Base-by-base conservation (phyloP, 768 basidiomycete species). In the Termitomyces sp. region DNA sequence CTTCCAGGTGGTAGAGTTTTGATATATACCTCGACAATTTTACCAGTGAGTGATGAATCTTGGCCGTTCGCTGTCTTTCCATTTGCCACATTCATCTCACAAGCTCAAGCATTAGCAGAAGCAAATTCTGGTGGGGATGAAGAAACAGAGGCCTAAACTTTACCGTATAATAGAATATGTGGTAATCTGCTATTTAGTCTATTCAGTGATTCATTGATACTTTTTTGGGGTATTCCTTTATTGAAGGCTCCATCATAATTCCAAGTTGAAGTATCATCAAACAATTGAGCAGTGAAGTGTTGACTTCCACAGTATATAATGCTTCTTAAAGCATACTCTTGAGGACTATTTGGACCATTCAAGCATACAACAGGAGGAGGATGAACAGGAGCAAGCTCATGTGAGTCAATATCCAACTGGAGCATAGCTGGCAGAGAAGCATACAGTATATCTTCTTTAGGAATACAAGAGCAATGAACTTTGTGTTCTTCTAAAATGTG, bases 21-120 rank as follows among this genome's bases (percentile, higher is more conserved):
- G 40, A 91, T 82, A 18, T 88, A 81, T 7, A 90, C 88, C 66
- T 89, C 87, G 38, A 85, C 74, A 11, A 74, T 12, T 36, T 52
- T 61, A 1, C 49, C 49, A n/a, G 55, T 42, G 9, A 33, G 48
- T 15, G 50, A 48, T 20, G 69, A 66, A n/a, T 22, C 33, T 57
- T 35, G 44, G n/a, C 18, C 28, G 28, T 54, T 68, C 56, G 7
- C 12, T 18, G n/a, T 28, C 40, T 52, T 69, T 50, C 53, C 20
- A 46, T 63, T 51, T 39, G 46, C 20, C 22, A 11, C 33, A 3
- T 50, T 39, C 11, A 39, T 39, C 2, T 13, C 15, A 4, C 28
- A 4, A 28, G 28, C 4, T 28, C 2, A 28, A 28, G 28, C 28
- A 28, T 4, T 28, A 28, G 39, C 39, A 15, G 39, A 13, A 39